Evolutionary conservation across 1,284 basidiomycete genomes (phyloP), one percentile per base, ranked within the genome.

Genomic region (Ustilago trichophora): DNA sequence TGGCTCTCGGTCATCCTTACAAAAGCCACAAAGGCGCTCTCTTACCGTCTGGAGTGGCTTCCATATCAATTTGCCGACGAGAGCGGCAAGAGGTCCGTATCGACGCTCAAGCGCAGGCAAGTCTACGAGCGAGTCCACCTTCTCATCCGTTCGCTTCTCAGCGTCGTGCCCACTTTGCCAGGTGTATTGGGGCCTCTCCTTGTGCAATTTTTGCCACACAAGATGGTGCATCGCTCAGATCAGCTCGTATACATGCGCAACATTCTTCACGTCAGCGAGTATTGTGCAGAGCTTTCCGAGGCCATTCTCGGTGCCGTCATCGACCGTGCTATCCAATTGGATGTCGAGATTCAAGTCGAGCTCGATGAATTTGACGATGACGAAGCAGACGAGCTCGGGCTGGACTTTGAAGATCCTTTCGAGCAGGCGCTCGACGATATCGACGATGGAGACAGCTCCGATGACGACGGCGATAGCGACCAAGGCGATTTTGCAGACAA

Each of bases 271-370:
- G 84, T 98, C 32, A 90, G 90, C 6, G 87, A 88, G 32, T 98
- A 98, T 82, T 97, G 93, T 77, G 89, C 91, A 0, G 93, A 94
- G 80, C 84, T 98, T 7, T 86, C 89, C 0, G 92, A 94, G 72
- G 88, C 89, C 59, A 89, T 98, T 33, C 85, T 97, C 48, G 88
- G 88, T 2, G 88, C 90, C 0, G 90, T 97, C 34, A 86, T 98
- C 15, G 93, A 96, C 80, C 87, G 92, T 15, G 91, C 93, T 37
- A 89, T 98, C 33, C 90, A 95, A 81, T 92, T 98, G 56, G 96
- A 99, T 81, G 94, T 95, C 38, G 95, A 98, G 83, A 96, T 99
- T 44, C 95, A 97, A 82, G 90, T 94, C 18, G 93, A 95, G 76
- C 82, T 95, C 3, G 95, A 98, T 80, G 93, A 97, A 72, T 84